Conservation (phyloP, 2,329 filamentous ascomycete species). For the Aspergillus fructus region DNA sequence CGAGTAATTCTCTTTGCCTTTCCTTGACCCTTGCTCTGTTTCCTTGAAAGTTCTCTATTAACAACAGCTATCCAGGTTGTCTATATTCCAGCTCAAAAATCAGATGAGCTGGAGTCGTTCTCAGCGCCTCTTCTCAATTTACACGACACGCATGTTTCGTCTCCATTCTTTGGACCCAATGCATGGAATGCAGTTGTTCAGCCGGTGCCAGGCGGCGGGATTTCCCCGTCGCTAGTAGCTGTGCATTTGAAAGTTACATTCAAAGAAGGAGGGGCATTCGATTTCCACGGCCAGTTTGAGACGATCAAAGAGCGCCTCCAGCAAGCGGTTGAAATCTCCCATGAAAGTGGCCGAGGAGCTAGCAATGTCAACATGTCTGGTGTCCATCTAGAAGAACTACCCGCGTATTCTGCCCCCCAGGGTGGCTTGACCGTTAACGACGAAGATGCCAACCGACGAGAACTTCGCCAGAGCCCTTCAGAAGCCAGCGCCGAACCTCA, state of each 20-base stretch:
- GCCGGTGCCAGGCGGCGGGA: conserved; percentile 79
- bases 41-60: conserved; percentile 4
- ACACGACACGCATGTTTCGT: conserved; percentile 79
- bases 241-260: conserved; percentile 85
- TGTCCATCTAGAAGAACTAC: conserved; percentile 81
- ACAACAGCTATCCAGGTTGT: conserved; percentile 63
- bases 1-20: conserved; percentile 56
- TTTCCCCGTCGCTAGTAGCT: conserved; percentile 69
- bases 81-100: conserved; percentile 75
- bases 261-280: conserved; percentile 91
- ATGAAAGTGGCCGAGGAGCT: conserved; percentile 42
- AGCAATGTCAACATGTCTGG: conserved; percentile 57
- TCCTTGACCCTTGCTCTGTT: conserved; percentile 2
- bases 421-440: conserved; percentile 26
- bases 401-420: conserved; percentile 72
- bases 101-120: conserved; percentile 75
- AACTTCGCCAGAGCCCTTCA: conserved; percentile 22
- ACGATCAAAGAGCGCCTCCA: conserved; percentile 78
- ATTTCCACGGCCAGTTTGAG: conserved; percentile 81
- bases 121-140: conserved; percentile 84
- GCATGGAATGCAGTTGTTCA: conserved; percentile 80
- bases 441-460: conserved; percentile 8
- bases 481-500: conserved; percentile 46
- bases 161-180: conserved; percentile 91
- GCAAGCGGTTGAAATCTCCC: conserved; percentile 66